Evolutionary conservation across 805 yeast genomes (phyloP).

Genomic region (Millerozyma miso): DNA sequence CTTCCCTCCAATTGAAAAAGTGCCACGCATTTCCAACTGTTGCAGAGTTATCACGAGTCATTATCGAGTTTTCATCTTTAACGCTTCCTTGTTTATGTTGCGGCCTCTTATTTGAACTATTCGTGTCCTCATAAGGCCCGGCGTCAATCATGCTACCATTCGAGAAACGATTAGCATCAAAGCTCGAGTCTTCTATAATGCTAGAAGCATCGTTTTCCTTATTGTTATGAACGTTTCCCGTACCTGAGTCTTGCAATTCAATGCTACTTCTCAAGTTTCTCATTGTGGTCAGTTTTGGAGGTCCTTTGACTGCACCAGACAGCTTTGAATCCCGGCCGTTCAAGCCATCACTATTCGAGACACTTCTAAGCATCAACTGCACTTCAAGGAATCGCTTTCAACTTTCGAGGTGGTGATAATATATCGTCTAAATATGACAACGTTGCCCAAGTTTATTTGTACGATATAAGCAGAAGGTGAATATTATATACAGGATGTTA

Average conservation of each 20-base stretch:
- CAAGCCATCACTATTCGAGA: background rate
- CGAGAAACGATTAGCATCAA: background rate
- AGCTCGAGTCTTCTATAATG: background rate
- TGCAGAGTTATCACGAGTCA: constrained; percentile 15
- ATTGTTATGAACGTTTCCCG: background rate
- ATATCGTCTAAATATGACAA: background rate
- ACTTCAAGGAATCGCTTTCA: background rate
- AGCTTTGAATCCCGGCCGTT: background rate
- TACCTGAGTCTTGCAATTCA: background rate
- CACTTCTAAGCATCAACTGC: background rate
- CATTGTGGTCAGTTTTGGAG: background rate
- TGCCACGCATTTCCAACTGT: constrained; percentile 29
- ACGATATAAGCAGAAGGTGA: background rate
- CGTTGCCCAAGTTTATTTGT: background rate
- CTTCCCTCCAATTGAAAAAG: constrained; percentile 24
- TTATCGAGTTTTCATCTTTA: background rate
- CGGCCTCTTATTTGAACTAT: background rate
- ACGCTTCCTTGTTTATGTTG: background rate
- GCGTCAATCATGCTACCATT: background rate
- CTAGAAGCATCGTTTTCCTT: background rate
- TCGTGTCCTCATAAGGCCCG: background rate
- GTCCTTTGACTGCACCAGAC: background rate
- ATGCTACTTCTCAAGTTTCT: background rate
- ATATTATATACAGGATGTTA: background rate
- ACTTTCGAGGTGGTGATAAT: too few relatives aligned